Evolutionary conservation across 2,329 filamentous ascomycete species (phyloP), one percentile per base, ranked within the genome.

Genomic region (Clonostachys byssicola): DNA sequence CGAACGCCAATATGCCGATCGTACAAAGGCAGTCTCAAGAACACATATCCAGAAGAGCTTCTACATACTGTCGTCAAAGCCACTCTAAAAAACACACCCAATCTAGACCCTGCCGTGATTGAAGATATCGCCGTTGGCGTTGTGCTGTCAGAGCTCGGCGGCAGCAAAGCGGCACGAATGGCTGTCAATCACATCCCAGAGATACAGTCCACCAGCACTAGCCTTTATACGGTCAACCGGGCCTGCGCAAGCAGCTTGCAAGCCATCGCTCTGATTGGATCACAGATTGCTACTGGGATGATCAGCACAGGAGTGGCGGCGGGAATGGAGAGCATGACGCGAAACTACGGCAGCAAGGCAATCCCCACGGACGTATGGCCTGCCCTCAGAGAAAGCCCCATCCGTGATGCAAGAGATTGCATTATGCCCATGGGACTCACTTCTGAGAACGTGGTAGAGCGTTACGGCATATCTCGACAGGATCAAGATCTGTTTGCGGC

Each of bases 321-420:
- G 2, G 92, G 92, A 33, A 96, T 95, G 88, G 92, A 96, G 78
- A 92, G 87, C 70, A 96, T 96, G 92, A 95, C 89, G 53, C 73
- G 86, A 54, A 96, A 96, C 70, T 96, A 96, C 67, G 91, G 85
- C 45, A 82, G 75, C 23, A 75, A 83, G 49, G 92, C 92, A n/a
- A 94, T 96, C 40, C 92, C 92, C 0, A 85, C 83, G 1, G 81
- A 90, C 52, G 68, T 90, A 12, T 96, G 90, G 89, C 83, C 86
- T 0, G 83, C 79, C 45, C 70, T 96, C 50, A 80, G 73, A 56
- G 78, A 86, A 2, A 83, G 78, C 5, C 67, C 70, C 2, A 77
- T 79, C 10, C 77, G 86, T 58, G 85, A 95, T 52, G 88, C 88
- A 4, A 72, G 79, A 40, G 92, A 96, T 63, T 96, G 92, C 64